Base-by-base conservation (phyloP, 1,284 basidiomycete species). In the Fomitopsis palustris region DNA sequence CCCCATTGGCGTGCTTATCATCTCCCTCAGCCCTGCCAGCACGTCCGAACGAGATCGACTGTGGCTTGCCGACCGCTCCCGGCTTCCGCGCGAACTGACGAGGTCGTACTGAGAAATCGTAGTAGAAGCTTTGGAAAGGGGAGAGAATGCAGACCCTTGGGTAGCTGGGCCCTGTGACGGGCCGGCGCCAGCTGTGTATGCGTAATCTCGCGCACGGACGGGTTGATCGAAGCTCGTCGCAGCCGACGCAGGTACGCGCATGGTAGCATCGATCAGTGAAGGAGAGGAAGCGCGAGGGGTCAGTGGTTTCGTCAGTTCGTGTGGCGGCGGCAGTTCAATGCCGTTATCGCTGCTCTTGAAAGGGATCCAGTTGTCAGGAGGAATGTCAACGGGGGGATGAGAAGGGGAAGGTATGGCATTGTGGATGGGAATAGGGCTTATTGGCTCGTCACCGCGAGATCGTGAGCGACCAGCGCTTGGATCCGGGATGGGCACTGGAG, bases 331-430 rank as follows among this genome's bases (percentile, higher is more conserved):
- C 1, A 81, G 37, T 10, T 23, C 52, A n/a, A 79, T 76, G 21
- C 61, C 59, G 35, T 64, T 61, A 27, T 67, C 62, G 2, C 54
- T 52, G 53, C 74, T 68, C 5, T 72, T 72, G 43, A 64, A 69
- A 0, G 78, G 79, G n/a, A 81, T 79, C 72, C 70, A 79, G 49
- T 69, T 69, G 35, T 81, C 79, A 0, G 73, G 72, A 0, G 69
- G 73, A 19, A 68, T 56, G 14, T 63, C 64, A 23, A 70, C 57
- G 0, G 61, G 63, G n/a, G 64, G 67, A 39, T 65, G 72, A 17
- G 41, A 31, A 4, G 64, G 66, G 1, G 72, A 70, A 1, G 68
- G 67, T 0, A 62, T 60, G 7, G 62, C 60, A 14, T 70, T 64
- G 27, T 67, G 69, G 38, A 77, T 70, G 0, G 74, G 74, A 42